These are phyloP conservation scores for Globisporangium solare DNA, from an alignment of 352 stramenopile genomes.

Conservation along the genomic window DNA sequence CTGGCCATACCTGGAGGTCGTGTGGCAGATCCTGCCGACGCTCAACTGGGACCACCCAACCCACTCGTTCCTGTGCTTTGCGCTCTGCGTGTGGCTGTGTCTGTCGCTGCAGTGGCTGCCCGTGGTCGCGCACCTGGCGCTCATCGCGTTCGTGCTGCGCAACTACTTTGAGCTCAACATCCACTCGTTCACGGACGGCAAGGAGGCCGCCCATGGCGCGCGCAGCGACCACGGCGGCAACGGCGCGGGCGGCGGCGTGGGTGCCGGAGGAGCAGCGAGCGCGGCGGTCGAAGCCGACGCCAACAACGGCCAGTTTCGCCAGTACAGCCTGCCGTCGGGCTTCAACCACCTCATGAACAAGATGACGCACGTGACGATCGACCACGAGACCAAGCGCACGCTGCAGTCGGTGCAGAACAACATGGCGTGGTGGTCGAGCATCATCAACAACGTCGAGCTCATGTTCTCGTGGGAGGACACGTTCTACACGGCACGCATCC, in stretches of 20 bases:
- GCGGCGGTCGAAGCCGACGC: conserved; percentile 21
- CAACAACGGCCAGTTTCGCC: conserved; percentile 48
- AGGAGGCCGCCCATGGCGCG: conserved; percentile 19
- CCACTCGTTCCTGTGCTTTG: conserved; percentile 83
- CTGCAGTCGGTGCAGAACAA: conserved; percentile 86
- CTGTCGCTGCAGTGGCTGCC: conserved; percentile 80
- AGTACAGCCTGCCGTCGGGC: conserved; percentile 78
- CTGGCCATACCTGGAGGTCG: conserved; percentile 82
- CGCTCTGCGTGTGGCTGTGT: conserved; percentile 78
- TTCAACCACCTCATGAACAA: conserved; percentile 89
- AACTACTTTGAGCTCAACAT: conserved; percentile 87
- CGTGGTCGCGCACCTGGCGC: conserved; percentile 68
- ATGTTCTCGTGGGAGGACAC: conserved; percentile 88
- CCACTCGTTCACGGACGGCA: conserved; percentile 65
- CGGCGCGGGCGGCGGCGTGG: neutral
- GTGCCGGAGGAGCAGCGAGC: conserved; percentile 16
- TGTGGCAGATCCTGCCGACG: conserved; percentile 78
- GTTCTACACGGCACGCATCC: conserved; percentile 77
- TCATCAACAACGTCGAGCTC: conserved; percentile 81
- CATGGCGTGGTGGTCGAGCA: conserved; percentile 84
- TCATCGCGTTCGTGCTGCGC: conserved; percentile 75
- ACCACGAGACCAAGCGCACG: conserved; percentile 77
- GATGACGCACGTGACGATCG: conserved; percentile 84
- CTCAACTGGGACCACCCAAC: conserved; percentile 85
- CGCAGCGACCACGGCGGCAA: neutral